Conservation (phyloP, 176 grass and related monocot genomes). For the Ampelocalamus luodianensis region DNA sequence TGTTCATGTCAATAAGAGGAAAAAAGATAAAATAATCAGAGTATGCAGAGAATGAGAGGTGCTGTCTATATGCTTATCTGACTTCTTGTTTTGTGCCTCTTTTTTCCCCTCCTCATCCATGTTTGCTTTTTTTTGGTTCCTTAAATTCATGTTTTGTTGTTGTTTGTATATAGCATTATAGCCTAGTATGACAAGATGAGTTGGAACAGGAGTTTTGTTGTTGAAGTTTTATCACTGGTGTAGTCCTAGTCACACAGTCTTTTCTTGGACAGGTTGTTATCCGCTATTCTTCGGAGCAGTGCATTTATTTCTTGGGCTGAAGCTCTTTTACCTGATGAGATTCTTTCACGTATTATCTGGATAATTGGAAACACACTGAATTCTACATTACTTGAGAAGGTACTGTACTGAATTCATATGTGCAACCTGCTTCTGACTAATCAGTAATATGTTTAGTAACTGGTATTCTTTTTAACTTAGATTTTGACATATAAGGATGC, state of each 20-base stretch:
- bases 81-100: slow-evolving; percentile 18
- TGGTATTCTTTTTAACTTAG: slow-evolving; percentile 9
- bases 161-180: slow-evolving; percentile 17
- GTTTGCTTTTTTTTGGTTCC: background rate
- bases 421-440: slow-evolving; percentile 17
- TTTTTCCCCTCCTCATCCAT: background rate
- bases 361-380: slow-evolving; percentile 81
- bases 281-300: slow-evolving; percentile 55
- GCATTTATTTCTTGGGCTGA: slow-evolving; percentile 68
- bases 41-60: slow-evolving; percentile 8
- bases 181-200: slow-evolving; percentile 2
- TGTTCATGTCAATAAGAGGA: background rate
- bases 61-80: slow-evolving; percentile 5
- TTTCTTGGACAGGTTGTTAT: slow-evolving; percentile 66
- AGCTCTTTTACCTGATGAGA: slow-evolving; percentile 67
- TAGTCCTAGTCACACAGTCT: background rate
- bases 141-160: slow-evolving; percentile 25
- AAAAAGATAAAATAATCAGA: too few species aligned
- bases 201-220: slow-evolving; percentile 31
- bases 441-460: background rate
- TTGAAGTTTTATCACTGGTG: slow-evolving; percentile 13
- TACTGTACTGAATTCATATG: slow-evolving; percentile 39
- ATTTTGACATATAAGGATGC: background rate
- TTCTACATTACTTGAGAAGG: slow-evolving; percentile 79
- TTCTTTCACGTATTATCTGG: slow-evolving; percentile 82